phyloP scores from a whole-genome alignment of 192 early-diverging fungal species.

The Podochytrium sp. region DNA sequence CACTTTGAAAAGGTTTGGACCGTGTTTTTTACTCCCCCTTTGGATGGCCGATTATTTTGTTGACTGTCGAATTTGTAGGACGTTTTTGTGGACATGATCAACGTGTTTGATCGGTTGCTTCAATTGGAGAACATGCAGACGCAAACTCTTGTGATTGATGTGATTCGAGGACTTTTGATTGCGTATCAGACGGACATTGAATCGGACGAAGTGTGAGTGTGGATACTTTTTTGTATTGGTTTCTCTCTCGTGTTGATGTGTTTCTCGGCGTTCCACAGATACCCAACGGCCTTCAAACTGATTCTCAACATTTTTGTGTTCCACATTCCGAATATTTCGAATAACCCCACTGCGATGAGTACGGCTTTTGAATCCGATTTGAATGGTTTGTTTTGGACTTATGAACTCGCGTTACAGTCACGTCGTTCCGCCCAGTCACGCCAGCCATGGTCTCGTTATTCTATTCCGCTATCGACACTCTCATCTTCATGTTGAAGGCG shows the following conservation, averaged over 20 bases:
- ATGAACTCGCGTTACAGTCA: slow-evolving; percentile 26
- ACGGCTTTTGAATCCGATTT: background rate
- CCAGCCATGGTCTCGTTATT: slow-evolving; percentile 29
- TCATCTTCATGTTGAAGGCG: slow-evolving; percentile 24
- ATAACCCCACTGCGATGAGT: slow-evolving; percentile 41
- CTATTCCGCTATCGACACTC: slow-evolving; percentile 27
- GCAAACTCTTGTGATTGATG: slow-evolving; percentile 57
- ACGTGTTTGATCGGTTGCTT: slow-evolving; percentile 70
- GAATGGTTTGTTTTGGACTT: background rate
- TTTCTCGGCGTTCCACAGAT: background rate
- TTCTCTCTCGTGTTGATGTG: background rate
- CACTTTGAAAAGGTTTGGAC: slow-evolving; percentile 9
- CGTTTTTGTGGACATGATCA: slow-evolving; percentile 72
- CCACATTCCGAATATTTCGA: slow-evolving; percentile 42
- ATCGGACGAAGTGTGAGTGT: slow-evolving; percentile 18
- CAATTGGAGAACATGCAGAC: slow-evolving; percentile 70
- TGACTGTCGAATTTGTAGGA: slow-evolving; percentile 45
- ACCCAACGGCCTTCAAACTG: slow-evolving; percentile 32
- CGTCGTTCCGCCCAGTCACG: slow-evolving; percentile 25
- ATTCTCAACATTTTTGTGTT: slow-evolving; percentile 40
- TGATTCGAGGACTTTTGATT: slow-evolving; percentile 32
- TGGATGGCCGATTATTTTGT: background rate
- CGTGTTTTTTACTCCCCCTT: background rate
- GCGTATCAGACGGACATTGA: slow-evolving; percentile 1
- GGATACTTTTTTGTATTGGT: background rate